Evolutionary conservation across 164 flowering plant genomes (phyloP).

Genomic region (Stephania cephalantha): DNA sequence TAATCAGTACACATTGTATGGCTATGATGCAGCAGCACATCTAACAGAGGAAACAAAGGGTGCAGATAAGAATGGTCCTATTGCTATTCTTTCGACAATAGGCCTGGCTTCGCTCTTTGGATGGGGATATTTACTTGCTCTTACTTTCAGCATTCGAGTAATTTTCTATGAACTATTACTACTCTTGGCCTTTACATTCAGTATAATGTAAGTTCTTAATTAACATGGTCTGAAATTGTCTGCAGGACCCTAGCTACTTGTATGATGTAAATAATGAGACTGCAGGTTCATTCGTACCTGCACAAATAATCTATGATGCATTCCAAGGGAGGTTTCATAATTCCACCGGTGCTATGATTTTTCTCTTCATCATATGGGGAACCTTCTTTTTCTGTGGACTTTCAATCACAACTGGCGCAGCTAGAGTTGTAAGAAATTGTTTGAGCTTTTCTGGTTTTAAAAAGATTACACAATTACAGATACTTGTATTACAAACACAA

Average conservation of each 20-base stretch:
- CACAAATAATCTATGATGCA: constrained; percentile 69
- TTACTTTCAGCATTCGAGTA: constrained; percentile 77
- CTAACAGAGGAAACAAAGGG: constrained; percentile 72
- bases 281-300: constrained; percentile 62
- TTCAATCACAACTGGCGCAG: constrained; percentile 70
- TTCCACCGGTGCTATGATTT: constrained; percentile 51
- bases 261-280: constrained; percentile 58
- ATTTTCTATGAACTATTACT: background rate
- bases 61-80: constrained; percentile 69
- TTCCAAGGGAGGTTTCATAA: constrained; percentile 58
- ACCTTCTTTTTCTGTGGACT: constrained; percentile 78
- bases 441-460: background rate
- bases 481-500: no score
- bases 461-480: background rate
- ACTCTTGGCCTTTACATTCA: background rate
- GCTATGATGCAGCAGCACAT: constrained; percentile 79
- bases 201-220: background rate
- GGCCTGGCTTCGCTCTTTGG: constrained; percentile 59
- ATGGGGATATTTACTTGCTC: constrained; percentile 69
- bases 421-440: constrained; percentile 24
- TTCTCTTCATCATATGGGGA: constrained; percentile 63
- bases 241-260: constrained; percentile 50
- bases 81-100: constrained; percentile 61
- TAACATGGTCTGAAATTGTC: background rate
- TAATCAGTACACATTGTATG: constrained; percentile 62